Evolutionary conservation across 2,329 filamentous ascomycete species (phyloP), one percentile per base, ranked within the genome.

Genomic region (Ophiostoma piceae): DNA sequence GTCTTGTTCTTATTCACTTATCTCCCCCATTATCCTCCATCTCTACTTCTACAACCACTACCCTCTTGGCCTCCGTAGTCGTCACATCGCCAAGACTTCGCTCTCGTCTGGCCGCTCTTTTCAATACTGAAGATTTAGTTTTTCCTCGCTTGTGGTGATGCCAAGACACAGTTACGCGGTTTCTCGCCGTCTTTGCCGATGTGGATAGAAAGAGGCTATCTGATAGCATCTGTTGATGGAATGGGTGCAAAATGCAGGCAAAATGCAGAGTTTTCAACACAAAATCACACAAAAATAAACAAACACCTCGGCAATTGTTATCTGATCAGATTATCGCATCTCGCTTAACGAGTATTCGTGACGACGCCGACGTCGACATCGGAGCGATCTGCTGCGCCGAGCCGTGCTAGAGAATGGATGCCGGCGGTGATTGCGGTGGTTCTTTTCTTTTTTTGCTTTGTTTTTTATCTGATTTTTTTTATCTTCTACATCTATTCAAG

Each of bases 181-280:
- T 57, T 57, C 9, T 57, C 51, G 22, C n/a, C 51, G 16, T 47
- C 51, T 57, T 57, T 57, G 51, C 7, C 22, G 51, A 26, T 57
- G 51, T 57, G 51, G 51, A 26, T 57, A 26, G n/a, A 57, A 57
- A 57, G 51, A 57, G 26, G 51, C 51, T 57, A 57, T 57, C 43
- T 47, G 43, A 47, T 47, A 47, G 43, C 19, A n/a, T 47, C 43
- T 47, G 43, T 16, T 19, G 9, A 1, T 12, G 39, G 3, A 12
- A 12, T 12, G 3, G 3, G 39, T 41, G 39, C 39, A 41, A 41
- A 41, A 12, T 41, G 9, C 1, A 14, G 11, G 43, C 16, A 47
- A 47, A 47, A n/a, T 47, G 43, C 43, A 47, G 43, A 47, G 7
- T n/a, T n/a, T 47, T 47, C 16, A 47, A 2, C 47, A 12, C 16